Base-by-base conservation (phyloP, 2,329 filamentous ascomycete species). In the Ophiostoma quercus region DNA sequence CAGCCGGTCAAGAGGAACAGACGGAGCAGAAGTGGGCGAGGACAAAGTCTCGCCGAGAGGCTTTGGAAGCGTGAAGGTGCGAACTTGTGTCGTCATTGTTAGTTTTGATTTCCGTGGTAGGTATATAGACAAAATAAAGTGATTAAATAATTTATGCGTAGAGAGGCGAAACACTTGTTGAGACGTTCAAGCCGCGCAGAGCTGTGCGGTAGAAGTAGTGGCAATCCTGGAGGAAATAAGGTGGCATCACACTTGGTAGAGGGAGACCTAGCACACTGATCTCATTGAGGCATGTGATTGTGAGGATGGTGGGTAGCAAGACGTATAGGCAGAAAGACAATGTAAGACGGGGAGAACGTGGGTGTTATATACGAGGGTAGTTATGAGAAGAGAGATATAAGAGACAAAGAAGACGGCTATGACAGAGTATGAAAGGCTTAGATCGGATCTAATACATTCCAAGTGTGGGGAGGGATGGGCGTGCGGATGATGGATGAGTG, bases 191-290 rank as follows among this genome's bases (percentile, higher is more conserved):
- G 78, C 93, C 89, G 84, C 92, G 92, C 82, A 96, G 83, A 78
- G 92, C 91, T 80, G 90, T 96, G 84, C 92, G 92, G 83, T 92
- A 95, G 82, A 96, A 96, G 82, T 96, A 96, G 79, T 96, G 92
- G 77, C 91, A 96, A 80, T 96, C 91, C 84, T 95, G 90, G 71
- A 92, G 83, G 80, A 84, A 96, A 80, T 92, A 94, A 76, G 85
- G 80, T 83, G 91, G 91, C 92, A 96, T 96, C 82, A 84, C 83
- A 84, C 57, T 62, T 57, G 51, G 12, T 57, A 25, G 51, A 47
- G 7, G 16, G 43, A 57, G 51, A 57, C n/a, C 25, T 62, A 62
- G 22, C 57, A 32, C 22, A 32, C 57, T 62, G 57, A 62, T 80
- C 81, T 74, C 51, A 57, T 57, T 25, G 22, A 25, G 22, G 51